Conservation (phyloP, 2,329 filamentous ascomycete genomes). For the Colletotrichum scovillei region DNA sequence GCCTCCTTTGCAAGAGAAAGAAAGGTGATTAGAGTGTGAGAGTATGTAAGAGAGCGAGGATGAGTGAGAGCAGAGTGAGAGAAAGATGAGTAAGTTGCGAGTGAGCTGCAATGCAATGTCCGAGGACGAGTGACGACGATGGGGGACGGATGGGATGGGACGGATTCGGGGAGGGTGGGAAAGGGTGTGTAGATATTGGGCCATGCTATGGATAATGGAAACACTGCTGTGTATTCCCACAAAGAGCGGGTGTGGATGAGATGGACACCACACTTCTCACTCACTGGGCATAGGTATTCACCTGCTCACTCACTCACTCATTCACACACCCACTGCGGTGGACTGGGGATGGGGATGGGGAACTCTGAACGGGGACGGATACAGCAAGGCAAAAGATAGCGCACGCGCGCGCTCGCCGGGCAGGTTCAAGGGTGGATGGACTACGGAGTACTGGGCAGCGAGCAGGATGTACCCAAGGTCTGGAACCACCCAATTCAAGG, state of each 20-base stretch:
- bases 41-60: background rate
- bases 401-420: no score
- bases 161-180: background rate
- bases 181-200: constrained; percentile 6
- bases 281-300: background rate
- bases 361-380: background rate
- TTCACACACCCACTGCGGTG: background rate
- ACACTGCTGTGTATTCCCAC: background rate
- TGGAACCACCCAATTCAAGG: background rate
- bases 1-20: background rate
- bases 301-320: background rate
- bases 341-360: background rate
- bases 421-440: background rate
- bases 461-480: background rate
- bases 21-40: background rate
- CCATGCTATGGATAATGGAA: background rate
- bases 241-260: background rate
- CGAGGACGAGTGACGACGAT: background rate
- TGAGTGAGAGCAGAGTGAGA: background rate
- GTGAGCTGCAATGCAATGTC: background rate
- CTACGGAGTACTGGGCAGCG: background rate
- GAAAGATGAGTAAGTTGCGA: background rate
- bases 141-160: background rate
- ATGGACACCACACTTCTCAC: background rate
- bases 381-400: background rate